A percentile compares a stretch with the other conserved stretches of the same genome.
phyloP scores from a whole-genome alignment of 1,284 basidiomycete genomes.

The Puccinia brachypodii region DNA sequence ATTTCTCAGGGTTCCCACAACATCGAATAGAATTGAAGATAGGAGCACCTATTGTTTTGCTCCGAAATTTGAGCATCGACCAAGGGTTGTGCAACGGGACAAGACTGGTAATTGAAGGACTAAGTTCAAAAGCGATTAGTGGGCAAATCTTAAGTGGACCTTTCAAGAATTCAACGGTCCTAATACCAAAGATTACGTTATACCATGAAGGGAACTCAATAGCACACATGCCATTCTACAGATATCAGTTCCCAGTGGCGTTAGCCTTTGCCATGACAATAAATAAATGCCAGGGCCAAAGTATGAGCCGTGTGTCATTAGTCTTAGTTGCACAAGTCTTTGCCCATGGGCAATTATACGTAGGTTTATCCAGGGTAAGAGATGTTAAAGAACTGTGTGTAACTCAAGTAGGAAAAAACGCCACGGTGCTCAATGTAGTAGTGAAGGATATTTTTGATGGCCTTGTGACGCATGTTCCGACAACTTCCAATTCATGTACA shows the following conservation, averaged over 20 bases:
- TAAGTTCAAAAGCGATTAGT: background rate
- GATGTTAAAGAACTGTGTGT: no score
- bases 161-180: background rate
- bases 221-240: constrained; percentile 54
- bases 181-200: background rate
- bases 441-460: no score
- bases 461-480: no score
- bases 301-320: constrained; percentile 50
- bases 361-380: background rate
- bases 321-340: background rate
- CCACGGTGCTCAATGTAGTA: no score
- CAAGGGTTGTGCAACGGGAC: constrained; percentile 60
- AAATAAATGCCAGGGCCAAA: constrained; percentile 62
- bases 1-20: background rate
- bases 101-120: constrained; percentile 51
- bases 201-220: background rate
- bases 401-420: no score
- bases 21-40: background rate
- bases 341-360: background rate
- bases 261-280: constrained; percentile 61
- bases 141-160: background rate
- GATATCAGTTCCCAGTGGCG: constrained; percentile 59
- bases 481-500: no score
- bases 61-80: constrained; percentile 57
- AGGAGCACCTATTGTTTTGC: constrained; percentile 57